Percentiles rank a stretch among this genome's conserved stretches.
Conservation (phyloP, 257 asterid genomes). For the Solanum arcanum region DNA sequence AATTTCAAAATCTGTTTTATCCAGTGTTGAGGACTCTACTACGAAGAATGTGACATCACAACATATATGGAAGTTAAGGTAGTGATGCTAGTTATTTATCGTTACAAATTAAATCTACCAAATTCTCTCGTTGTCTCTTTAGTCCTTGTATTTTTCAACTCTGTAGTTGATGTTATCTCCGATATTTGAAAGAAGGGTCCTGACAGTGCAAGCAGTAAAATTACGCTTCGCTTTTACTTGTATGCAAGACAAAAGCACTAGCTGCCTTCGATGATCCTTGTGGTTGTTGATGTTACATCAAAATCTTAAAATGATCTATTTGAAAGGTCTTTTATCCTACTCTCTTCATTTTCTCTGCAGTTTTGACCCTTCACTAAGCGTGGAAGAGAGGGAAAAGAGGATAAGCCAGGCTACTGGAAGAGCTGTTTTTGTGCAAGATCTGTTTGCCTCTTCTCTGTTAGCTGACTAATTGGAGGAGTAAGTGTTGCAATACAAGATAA, state of each 20-base stretch:
- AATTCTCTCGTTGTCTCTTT: neutral
- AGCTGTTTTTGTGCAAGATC: constrained; percentile 66
- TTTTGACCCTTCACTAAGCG: constrained; percentile 50
- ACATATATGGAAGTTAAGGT: constrained; percentile 71
- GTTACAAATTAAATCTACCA: neutral
- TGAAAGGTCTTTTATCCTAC: neutral
- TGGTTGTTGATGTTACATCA: neutral
- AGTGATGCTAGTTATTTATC: neutral
- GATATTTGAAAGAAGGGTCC: neutral
- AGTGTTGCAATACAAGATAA: constrained; percentile 8
- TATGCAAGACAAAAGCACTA: neutral
- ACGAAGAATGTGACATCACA: constrained; percentile 23
- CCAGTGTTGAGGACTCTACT: constrained; percentile 46
- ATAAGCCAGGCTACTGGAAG: constrained; percentile 55
- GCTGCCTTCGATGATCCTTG: neutral
- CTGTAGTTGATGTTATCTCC: neutral
- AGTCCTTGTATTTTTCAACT: neutral
- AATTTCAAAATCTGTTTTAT: constrained; percentile 53
- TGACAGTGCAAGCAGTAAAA: neutral
- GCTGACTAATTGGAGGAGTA: constrained; percentile 29
- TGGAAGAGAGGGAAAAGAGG: constrained; percentile 66
- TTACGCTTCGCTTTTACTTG: neutral
- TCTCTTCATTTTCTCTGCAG: constrained; percentile 21
- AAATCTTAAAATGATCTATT: neutral
- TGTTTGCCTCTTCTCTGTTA: constrained; percentile 50